phyloP scores from a whole-genome alignment of 805 yeast species.

The Myxozyma udenii region DNA sequence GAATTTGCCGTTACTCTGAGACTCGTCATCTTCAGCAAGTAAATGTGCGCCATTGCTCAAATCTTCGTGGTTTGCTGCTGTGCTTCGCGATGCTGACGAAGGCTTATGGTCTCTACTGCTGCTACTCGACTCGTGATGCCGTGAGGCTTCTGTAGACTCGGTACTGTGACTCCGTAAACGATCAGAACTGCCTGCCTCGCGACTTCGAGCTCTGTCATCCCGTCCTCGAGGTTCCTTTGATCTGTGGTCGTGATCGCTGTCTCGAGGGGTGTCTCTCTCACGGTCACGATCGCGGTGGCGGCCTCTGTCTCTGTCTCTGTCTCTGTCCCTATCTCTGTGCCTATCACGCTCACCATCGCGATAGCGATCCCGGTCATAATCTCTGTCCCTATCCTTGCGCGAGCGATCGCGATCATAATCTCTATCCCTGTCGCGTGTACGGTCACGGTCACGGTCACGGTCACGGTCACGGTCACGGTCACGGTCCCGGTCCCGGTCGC shows the following conservation, averaged over 20 bases:
- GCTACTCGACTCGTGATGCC: no score
- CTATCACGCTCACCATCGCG: conserved; percentile 9
- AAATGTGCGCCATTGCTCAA: background rate
- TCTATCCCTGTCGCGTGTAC: conserved; percentile 3
- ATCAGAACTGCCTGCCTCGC: background rate
- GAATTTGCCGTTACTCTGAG: background rate
- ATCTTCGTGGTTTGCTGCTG: background rate
- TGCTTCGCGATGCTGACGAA: background rate
- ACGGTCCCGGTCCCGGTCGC: conserved; percentile 20
- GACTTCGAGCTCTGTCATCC: background rate
- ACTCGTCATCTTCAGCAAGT: conserved; percentile 3
- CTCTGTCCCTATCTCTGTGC: conserved; percentile 8
- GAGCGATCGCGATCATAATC: conserved; percentile 9
- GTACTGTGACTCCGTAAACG: no score
- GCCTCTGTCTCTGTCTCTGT: conserved; percentile 10
- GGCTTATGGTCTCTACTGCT: no score
- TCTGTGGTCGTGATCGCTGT: conserved; percentile 12
- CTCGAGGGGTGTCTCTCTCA: conserved; percentile 15
- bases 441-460: conserved; percentile 9
- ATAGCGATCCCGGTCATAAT: conserved; percentile 9
- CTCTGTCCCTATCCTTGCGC: conserved; percentile 12
- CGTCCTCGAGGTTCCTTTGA: conserved; percentile 5
- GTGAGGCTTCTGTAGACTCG: no score
- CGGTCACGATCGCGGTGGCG: conserved; percentile 11
- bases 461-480: conserved; percentile 18